Conservation (phyloP, 1,284 basidiomycete genomes). For the Cryptococcus depauperatus region DNA sequence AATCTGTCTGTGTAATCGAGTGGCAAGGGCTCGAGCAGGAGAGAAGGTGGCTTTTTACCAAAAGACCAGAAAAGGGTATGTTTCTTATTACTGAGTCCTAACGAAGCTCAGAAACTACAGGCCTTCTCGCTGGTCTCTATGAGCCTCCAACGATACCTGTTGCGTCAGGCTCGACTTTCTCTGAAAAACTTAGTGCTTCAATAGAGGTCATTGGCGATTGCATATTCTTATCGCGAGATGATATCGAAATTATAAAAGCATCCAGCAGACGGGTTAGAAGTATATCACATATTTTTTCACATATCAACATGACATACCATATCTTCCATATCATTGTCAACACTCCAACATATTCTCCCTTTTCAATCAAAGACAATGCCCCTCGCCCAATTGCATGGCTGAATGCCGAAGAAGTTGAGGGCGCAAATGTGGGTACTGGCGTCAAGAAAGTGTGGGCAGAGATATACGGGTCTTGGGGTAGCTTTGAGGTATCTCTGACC, state of each 20-base stretch:
- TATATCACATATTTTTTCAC: slow-evolving; percentile 77
- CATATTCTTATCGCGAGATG: slow-evolving; percentile 1
- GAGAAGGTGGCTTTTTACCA: slow-evolving; percentile 61
- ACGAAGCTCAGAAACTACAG: slow-evolving; percentile 45
- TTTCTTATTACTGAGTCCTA: background rate
- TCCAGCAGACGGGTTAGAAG: slow-evolving; percentile 46
- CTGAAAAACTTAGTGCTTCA: slow-evolving; percentile 10
- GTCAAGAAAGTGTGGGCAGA: slow-evolving; percentile 44
- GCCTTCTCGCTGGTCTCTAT: slow-evolving; percentile 73
- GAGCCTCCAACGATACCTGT: slow-evolving; percentile 40
- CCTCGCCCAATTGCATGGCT: slow-evolving; percentile 25
- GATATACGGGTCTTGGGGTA: slow-evolving; percentile 33
- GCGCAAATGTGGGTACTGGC: slow-evolving; percentile 42
- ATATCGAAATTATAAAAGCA: background rate
- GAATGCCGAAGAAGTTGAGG: slow-evolving; percentile 20
- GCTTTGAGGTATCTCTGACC: slow-evolving; percentile 14
- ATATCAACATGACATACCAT: slow-evolving; percentile 83
- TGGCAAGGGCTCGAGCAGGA: slow-evolving; percentile 50
- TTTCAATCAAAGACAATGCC: background rate
- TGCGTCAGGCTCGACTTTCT: background rate
- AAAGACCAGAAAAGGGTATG: slow-evolving; percentile 72
- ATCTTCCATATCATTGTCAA: slow-evolving; percentile 39
- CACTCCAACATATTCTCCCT: background rate
- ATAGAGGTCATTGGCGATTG: slow-evolving; percentile 2
- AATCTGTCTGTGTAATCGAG: slow-evolving; percentile 75